Evolutionary conservation across 202 grass and related monocot genomes (phyloP).

Genomic region (Miscanthus sacchariflorus): DNA sequence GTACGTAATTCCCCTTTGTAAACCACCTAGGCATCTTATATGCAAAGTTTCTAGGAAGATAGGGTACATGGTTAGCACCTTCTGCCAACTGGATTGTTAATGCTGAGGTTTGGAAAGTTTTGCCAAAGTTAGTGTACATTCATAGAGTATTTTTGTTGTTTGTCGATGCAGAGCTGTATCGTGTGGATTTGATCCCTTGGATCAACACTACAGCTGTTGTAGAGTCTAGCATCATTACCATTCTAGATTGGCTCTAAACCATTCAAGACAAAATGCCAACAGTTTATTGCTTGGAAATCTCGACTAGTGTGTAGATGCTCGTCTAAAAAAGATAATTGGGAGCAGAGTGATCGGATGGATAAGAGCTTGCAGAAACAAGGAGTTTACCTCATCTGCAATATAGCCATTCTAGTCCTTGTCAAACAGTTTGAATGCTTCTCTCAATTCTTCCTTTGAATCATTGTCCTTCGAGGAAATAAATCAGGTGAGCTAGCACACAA

Average conservation of each 20-base stretch:
- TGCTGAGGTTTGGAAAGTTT: neutral
- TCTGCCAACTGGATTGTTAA: neutral
- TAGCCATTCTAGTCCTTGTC: conserved; percentile 46
- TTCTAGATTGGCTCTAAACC: neutral
- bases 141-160: neutral
- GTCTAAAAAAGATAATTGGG: neutral
- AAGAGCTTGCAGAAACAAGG: neutral
- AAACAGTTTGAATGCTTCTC: conserved; percentile 38
- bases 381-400: conserved; percentile 44
- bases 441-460: conserved; percentile 35
- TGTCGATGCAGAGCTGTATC: neutral
- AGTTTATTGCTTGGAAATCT: conserved; percentile 11
- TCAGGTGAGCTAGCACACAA: neutral
- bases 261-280: neutral
- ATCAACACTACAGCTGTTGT: neutral
- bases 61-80: neutral
- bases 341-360: too few relatives aligned
- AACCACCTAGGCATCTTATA: neutral
- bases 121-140: neutral
- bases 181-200: neutral
- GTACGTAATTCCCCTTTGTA: neutral
- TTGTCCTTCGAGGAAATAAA: conserved; percentile 32
- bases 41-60: neutral
- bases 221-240: neutral
- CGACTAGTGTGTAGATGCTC: neutral